phyloP scores from a whole-genome alignment of 768 basidiomycete species.

The Clitopilus passeckerianus region DNA sequence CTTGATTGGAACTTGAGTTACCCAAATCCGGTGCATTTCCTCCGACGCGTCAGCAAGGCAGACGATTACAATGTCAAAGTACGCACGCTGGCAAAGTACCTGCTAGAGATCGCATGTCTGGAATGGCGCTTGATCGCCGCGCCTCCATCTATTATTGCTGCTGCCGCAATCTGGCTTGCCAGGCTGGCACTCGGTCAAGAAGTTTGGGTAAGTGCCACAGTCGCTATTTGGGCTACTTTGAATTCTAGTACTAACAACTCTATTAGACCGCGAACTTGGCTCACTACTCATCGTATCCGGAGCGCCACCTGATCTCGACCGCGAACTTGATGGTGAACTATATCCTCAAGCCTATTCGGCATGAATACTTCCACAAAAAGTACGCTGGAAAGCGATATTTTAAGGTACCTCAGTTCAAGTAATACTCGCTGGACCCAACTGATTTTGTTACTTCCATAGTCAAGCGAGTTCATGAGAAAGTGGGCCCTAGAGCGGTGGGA shows the following conservation, averaged over 20 bases:
- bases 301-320: constrained; percentile 78
- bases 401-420: constrained; percentile 49
- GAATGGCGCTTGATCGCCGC: constrained; percentile 82
- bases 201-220: constrained; percentile 69
- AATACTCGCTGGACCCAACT: neutral
- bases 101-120: constrained; percentile 86
- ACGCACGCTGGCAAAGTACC: constrained; percentile 89
- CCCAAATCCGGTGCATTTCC: constrained; percentile 92
- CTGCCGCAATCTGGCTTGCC: constrained; percentile 87
- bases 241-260: constrained; percentile 2
- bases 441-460: constrained; percentile 33
- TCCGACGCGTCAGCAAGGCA: constrained; percentile 91
- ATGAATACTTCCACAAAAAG: constrained; percentile 90
- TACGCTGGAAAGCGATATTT: constrained; percentile 87
- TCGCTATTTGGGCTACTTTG: neutral
- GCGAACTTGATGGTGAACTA: constrained; percentile 94
- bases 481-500: constrained; percentile 83
- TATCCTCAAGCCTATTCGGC: constrained; percentile 71
- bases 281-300: constrained; percentile 91
- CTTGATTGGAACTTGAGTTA: constrained; percentile 91
- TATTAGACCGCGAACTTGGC: constrained; percentile 75
- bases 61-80: constrained; percentile 94
- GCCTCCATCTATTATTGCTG: constrained; percentile 84
- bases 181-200: constrained; percentile 75
- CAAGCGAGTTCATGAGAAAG: constrained; percentile 74